Base-by-base conservation (phyloP, 2,329 filamentous ascomycete genomes). In the Ceratocystis cubensis region DNA sequence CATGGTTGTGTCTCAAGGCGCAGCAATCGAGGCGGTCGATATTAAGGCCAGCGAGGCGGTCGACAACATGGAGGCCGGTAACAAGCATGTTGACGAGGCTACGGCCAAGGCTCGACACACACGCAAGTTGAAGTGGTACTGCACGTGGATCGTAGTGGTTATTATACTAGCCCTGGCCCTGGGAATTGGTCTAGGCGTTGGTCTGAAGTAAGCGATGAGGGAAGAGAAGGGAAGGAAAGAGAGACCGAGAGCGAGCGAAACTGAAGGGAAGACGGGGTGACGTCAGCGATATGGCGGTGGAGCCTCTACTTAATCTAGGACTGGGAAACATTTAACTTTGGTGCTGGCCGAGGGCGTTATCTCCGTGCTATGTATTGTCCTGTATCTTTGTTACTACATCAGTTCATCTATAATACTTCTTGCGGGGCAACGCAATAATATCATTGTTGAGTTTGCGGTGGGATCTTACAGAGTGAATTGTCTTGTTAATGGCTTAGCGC, bases 51-150 rank as follows among this genome's bases (percentile, higher is more conserved):
- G 82, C 67, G 78, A 86, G 71, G 87, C 88, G 13, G 82, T 81
- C 69, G 78, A 83, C 69, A 83, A 91, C 73, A 81, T 89, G 64
- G 80, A 87, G 71, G 81, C 84, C 70, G 89, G 84, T 70, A 68
- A 68, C 44, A 64, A 66, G 28, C 22, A 66, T 45, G 90, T 89
- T 75, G 78, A 79, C 69, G 82, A 93, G 71, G 83, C 93, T 68
- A 88, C 87, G 71, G 79, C 82, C 70, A 82, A 82, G 71, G 88
- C 88, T 63, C 80, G 82, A 70, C 81, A 84, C 71, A 82, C 83
- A 71, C 82, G 88, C 72, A 88, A 85, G 79, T 82, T 90, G 76
- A 93, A 93, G 80, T 92, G 89, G 89, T 91, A 84, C 82, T 67
- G 67, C 45, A 78, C 89, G 69, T 76, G 84, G 69, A 78, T 91